Percentiles rank a stretch among this genome's conserved stretches.
These are phyloP conservation scores for Yarrowia alimentaria DNA, from an alignment of 805 yeast species.

Conservation along the genomic window DNA sequence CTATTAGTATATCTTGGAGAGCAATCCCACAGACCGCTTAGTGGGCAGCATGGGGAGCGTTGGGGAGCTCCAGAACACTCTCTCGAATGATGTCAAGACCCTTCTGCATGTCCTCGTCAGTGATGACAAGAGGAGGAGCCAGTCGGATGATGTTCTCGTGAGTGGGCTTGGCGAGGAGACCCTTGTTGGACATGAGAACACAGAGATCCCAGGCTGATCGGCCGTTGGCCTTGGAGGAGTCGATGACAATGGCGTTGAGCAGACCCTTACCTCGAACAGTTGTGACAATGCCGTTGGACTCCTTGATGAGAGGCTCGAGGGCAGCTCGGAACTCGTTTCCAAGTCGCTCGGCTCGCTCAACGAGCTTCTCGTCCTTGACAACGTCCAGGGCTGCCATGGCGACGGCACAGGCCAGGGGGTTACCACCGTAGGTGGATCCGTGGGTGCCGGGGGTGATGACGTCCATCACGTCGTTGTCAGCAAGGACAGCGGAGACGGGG, in stretches of 20 bases:
- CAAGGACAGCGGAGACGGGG: constrained; percentile 88
- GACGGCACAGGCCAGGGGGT: constrained; percentile 89
- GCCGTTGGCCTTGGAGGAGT: constrained; percentile 76
- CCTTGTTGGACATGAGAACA: constrained; percentile 79
- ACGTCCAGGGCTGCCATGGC: constrained; percentile 93
- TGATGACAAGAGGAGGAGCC: constrained; percentile 93
- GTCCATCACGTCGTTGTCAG: constrained; percentile 86
- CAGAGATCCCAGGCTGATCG: constrained; percentile 96
- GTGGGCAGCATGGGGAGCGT: constrained; percentile 33
- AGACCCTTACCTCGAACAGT: constrained; percentile 82
- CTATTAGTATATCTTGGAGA: too few species aligned
- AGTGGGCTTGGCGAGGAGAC: constrained; percentile 93
- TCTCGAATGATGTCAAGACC: constrained; percentile 74
- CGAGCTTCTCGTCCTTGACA: constrained; percentile 80
- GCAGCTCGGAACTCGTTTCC: constrained; percentile 66
- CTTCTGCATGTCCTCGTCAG: constrained; percentile 76
- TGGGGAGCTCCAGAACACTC: constrained; percentile 50
- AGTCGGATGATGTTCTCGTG: constrained; percentile 93
- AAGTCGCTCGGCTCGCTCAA: constrained; percentile 67
- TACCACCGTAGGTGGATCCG: constrained; percentile 98
- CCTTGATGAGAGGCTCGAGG: constrained; percentile 38
- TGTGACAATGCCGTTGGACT: constrained; percentile 49
- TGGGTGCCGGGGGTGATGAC: constrained; percentile 92
- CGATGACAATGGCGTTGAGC: constrained; percentile 87
- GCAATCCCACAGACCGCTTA: not conserved